Evolutionary conservation across 2,329 filamentous ascomycete species (phyloP), one percentile per base, ranked within the genome.

Genomic region (Epichloe sibirici): DNA sequence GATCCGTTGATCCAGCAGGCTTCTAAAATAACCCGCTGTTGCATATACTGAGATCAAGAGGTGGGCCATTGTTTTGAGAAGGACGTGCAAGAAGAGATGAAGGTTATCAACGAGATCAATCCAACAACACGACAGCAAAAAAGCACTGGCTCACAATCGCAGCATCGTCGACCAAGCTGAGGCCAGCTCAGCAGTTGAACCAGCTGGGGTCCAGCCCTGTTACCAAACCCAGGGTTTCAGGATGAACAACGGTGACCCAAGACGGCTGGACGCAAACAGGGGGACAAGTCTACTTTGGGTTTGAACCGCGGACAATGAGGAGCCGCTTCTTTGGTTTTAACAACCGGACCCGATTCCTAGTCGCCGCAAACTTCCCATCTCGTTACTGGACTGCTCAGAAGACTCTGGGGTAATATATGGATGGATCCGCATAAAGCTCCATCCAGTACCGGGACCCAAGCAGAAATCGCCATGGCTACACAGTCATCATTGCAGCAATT

Each of bases 241-340:
- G 45, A 48, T 48, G 38, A 21, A n/a, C 8, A 28, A 46, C 34
- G 44, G 9, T 48, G 39, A 38, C 28, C 37, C 37, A 48, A 48
- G 38, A 25, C 51, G 51, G 51, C 28, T 28, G 28, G 28, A 8
- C 7, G 28, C 28, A 38, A 52, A 47, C 50, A 45, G 44, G 43
- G 15, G 37, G 6, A 39, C 15, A 39, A 6, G 11, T 9, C 35
- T n/a, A 52, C 44, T 15, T 48, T 35, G n/a, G 28, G 34, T 23
- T 48, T 31, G 38, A 28, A 43, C 45, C 50, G 48, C 50, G 37
- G 45, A 52, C 45, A 34, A 48, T 52, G 50, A 44, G 25, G 23
- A 48, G 31, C 21, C 37, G 50, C 43, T 37, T 38, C 35, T 40
- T 48, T 45, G 51, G 51, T 43, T 45, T 38, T 43, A 12, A 35